A percentile compares a stretch with the other conserved stretches of the same genome.
Conservation (phyloP, 495 filamentous ascomycete genomes). For the Mycothermus thermophilus region DNA sequence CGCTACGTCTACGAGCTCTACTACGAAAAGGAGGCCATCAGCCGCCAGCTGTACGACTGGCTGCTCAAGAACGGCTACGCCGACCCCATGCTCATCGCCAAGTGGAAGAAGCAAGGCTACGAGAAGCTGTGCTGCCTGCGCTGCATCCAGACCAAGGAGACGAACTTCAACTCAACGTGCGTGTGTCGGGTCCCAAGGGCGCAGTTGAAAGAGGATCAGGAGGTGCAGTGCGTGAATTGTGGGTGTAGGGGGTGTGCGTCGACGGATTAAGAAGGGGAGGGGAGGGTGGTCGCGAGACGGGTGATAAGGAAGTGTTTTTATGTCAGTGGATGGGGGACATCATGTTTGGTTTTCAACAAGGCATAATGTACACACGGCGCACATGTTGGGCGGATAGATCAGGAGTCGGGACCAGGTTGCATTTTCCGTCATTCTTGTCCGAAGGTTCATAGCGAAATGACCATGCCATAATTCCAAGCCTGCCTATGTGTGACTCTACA, state of each 20-base stretch:
- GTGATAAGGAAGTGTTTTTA: too few relatives aligned
- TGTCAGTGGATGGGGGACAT: neutral
- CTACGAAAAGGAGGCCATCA: conserved; percentile 94
- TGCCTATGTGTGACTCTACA: too few relatives aligned
- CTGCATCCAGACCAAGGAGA: conserved; percentile 98
- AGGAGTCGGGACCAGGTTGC: neutral
- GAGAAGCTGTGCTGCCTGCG: conserved; percentile 95
- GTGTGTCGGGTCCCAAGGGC: conserved; percentile 93
- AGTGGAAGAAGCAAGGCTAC: conserved; percentile 99
- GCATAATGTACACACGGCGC: too few relatives aligned
- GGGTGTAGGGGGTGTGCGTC: conserved; percentile 86
- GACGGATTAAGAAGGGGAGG: conserved; percentile 69
- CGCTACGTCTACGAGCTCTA: conserved; percentile 96
- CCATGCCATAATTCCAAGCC: too few relatives aligned
- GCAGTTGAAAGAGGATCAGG: conserved; percentile 79
- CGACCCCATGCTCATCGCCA: conserved; percentile 87
- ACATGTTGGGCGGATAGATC: neutral
- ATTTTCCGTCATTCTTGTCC: neutral
- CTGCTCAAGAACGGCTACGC: conserved; percentile 93
- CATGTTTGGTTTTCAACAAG: too few relatives aligned
- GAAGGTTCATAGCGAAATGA: too few relatives aligned
- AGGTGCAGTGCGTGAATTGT: conserved; percentile 89
- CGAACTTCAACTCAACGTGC: conserved; percentile 94
- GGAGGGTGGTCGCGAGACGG: too few relatives aligned
- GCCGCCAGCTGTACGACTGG: conserved; percentile 84